Conservation (phyloP, 2,329 filamentous ascomycete species). For the Cryphonectria naterciae region DNA sequence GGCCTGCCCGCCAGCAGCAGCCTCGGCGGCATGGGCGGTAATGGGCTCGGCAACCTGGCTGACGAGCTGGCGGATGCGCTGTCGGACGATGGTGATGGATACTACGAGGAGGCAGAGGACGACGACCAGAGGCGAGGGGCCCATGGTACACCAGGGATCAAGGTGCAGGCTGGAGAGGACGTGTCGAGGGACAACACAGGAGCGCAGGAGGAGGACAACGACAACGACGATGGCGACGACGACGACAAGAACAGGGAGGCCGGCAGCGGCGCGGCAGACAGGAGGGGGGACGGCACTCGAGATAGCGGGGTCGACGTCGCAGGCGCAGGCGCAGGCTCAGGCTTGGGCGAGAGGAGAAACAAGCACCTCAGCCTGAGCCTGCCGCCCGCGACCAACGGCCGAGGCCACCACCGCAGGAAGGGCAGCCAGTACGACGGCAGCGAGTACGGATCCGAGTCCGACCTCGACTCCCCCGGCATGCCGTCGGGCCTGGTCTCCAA, state of each 20-base stretch:
- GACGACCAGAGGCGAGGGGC: not conserved
- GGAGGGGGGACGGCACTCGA: constrained; percentile 38
- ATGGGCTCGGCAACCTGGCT: constrained; percentile 75
- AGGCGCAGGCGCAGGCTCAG: constrained; percentile 34
- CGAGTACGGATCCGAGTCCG: constrained; percentile 74
- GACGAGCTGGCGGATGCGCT: constrained; percentile 80
- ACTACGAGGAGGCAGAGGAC: constrained; percentile 45
- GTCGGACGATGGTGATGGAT: constrained; percentile 50
- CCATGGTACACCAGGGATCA: constrained; percentile 42
- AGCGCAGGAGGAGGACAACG: constrained; percentile 32
- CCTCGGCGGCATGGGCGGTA: constrained; percentile 40
- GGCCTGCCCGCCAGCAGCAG: constrained; percentile 44
- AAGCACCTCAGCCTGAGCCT: constrained; percentile 49
- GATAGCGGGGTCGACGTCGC: constrained; percentile 50
- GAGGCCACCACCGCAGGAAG: constrained; percentile 52
- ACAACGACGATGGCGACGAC: too few species aligned
- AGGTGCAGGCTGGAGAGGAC: constrained; percentile 38
- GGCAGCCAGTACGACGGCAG: constrained; percentile 71
- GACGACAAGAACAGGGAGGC: constrained; percentile 23
- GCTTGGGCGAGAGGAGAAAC: constrained; percentile 31
- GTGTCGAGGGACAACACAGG: constrained; percentile 8
- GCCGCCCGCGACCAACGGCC: constrained; percentile 45
- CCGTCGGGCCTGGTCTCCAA: constrained; percentile 67
- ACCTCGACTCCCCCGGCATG: constrained; percentile 71
- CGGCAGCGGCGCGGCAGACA: constrained; percentile 28